phyloP scores from a whole-genome alignment of 1,139 yeast genomes.

The Sugiyamaella sp. region DNA sequence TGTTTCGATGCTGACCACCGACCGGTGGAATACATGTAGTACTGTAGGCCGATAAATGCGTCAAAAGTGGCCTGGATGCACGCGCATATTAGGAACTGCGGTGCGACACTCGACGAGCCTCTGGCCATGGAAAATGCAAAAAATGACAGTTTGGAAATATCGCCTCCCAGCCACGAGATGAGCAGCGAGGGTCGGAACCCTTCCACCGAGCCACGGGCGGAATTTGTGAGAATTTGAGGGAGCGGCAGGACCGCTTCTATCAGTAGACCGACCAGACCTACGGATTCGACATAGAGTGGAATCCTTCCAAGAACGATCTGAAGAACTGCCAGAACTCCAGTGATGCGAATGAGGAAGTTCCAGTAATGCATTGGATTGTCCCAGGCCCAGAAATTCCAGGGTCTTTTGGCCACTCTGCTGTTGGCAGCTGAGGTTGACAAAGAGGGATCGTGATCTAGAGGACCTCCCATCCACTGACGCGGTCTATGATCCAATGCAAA shows the following conservation, averaged over 20 bases:
- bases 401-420: constrained; percentile 44
- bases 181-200: constrained; percentile 77
- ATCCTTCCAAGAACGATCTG: constrained; percentile 51
- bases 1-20: constrained; percentile 29
- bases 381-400: constrained; percentile 88
- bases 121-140: constrained; percentile 71
- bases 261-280: constrained; percentile 74
- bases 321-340: constrained; percentile 46
- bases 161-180: constrained; percentile 89
- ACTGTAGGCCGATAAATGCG: constrained; percentile 74
- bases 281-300: constrained; percentile 53
- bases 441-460: constrained; percentile 24
- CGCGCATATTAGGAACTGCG: constrained; percentile 75
- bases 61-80: constrained; percentile 80
- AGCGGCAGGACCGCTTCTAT: constrained; percentile 83
- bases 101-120: constrained; percentile 62
- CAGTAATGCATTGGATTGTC: constrained; percentile 61
- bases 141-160: constrained; percentile 73
- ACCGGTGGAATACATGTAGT: constrained; percentile 40
- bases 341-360: constrained; percentile 61
- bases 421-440: background rate
- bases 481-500: constrained; percentile 66
- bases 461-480: constrained; percentile 26
- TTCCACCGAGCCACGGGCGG: constrained; percentile 67
- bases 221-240: constrained; percentile 79